phyloP scores from a whole-genome alignment of 2,329 filamentous ascomycete genomes.

The Myriosclerotinia curreyana region DNA sequence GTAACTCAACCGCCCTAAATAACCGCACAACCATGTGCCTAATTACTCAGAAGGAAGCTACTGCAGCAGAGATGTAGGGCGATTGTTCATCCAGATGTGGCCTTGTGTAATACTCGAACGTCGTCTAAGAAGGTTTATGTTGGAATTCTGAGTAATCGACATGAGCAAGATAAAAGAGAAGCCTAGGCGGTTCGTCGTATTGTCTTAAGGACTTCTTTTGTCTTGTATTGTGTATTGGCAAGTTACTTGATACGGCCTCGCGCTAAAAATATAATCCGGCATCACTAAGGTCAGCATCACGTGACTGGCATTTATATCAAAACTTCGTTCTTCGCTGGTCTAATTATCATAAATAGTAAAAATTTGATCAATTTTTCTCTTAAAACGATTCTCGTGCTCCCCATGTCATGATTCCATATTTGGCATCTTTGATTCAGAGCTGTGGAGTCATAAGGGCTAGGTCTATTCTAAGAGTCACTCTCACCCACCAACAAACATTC shows the following conservation, averaged over 20 bases:
- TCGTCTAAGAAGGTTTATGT: slow-evolving; percentile 17
- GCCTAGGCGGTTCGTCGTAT: background rate
- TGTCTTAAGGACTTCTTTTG: background rate
- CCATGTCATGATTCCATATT: slow-evolving; percentile 8
- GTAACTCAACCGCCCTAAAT: slow-evolving; percentile 42
- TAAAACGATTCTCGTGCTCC: background rate
- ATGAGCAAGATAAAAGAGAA: slow-evolving; percentile 24
- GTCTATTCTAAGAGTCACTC: slow-evolving; percentile 24
- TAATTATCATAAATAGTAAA: background rate
- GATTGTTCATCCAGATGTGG: slow-evolving; percentile 20
- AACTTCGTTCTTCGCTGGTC: background rate
- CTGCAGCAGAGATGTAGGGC: background rate
- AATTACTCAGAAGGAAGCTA: background rate
- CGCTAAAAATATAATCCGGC: slow-evolving; percentile 22
- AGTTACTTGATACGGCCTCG: slow-evolving; percentile 3
- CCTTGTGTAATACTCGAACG: slow-evolving; percentile 5
- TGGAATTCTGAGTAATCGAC: slow-evolving; percentile 23
- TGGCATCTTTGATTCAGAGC: background rate
- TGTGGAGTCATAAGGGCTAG: slow-evolving; percentile 13
- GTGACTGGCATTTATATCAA: background rate
- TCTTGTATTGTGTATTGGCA: background rate
- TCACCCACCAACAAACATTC: slow-evolving; percentile 23
- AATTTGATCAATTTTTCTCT: background rate
- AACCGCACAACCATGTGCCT: slow-evolving; percentile 44
- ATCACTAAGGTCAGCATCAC: background rate